Conservation (phyloP, 331 rosid genomes). For the Acacia pycnantha region DNA sequence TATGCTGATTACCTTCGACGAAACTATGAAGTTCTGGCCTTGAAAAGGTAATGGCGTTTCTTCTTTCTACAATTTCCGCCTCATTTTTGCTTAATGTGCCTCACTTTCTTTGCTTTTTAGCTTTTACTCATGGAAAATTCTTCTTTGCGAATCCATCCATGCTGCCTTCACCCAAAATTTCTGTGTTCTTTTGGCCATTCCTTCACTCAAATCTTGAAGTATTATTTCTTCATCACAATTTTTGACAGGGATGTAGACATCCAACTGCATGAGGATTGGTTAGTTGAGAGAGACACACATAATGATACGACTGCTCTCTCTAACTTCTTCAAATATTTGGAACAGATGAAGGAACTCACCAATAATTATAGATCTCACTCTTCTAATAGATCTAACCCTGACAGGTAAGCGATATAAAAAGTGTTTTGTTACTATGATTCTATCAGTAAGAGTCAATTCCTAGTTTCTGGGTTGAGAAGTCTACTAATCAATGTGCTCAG, state of each 20-base stretch:
- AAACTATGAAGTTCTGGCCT: constrained; percentile 77
- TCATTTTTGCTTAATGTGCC: neutral
- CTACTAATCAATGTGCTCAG: neutral
- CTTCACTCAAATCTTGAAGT: constrained; percentile 8
- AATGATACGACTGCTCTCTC: constrained; percentile 58
- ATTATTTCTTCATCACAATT: constrained; percentile 28
- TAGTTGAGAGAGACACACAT: constrained; percentile 58
- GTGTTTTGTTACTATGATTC: constrained; percentile 6
- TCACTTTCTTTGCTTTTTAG: neutral
- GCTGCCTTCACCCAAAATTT: neutral
- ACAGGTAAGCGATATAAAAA: constrained; percentile 33
- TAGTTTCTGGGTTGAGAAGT: constrained; percentile 1
- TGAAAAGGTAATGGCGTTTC: constrained; percentile 55
- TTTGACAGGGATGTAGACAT: constrained; percentile 68
- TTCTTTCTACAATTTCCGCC: constrained; percentile 10
- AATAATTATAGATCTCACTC: constrained; percentile 18
- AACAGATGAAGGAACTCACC: constrained; percentile 39
- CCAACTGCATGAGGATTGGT: constrained; percentile 74
- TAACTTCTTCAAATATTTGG: constrained; percentile 52
- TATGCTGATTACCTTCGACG: constrained; percentile 72
- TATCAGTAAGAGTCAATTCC: neutral
- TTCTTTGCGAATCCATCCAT: neutral
- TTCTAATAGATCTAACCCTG: constrained; percentile 28
- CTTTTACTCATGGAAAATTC: neutral
- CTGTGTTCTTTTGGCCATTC: neutral